These are phyloP conservation scores for Dillenia suffruticosa DNA, from an alignment of 164 flowering plant genomes.

Conservation along the genomic window DNA sequence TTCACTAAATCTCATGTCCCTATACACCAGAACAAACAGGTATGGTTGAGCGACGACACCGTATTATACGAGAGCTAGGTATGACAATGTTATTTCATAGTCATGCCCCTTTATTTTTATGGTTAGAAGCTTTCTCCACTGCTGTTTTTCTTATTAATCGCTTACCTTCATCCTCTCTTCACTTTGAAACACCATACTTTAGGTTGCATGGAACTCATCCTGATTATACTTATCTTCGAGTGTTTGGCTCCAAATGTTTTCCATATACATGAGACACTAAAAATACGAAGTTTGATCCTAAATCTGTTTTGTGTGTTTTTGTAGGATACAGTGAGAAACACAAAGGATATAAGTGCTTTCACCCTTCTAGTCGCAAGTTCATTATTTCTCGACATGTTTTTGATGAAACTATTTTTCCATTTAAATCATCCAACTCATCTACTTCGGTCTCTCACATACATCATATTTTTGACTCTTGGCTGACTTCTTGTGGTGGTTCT, in stretches of 20 bases:
- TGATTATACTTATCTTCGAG: not conserved
- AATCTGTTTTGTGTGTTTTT: not conserved
- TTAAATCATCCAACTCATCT: too few species aligned
- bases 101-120: constrained; percentile 1
- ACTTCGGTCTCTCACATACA: too few species aligned
- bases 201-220: not conserved
- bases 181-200: constrained; percentile 3
- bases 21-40: too few species aligned
- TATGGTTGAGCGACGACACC: too few species aligned
- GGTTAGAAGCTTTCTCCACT: constrained; percentile 3
- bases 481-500: not conserved
- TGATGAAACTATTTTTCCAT: too few species aligned
- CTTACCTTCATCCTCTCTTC: constrained; percentile 4
- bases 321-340: constrained; percentile 1
- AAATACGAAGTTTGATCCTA: constrained; percentile 2
- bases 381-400: too few species aligned
- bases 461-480: too few species aligned
- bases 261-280: constrained; percentile 3
- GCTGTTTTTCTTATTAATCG: constrained; percentile 5
- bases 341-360: too few species aligned
- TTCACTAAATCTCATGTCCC: too few species aligned
- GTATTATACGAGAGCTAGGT: too few species aligned
- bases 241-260: constrained; percentile 10
- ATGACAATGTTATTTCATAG: too few species aligned
- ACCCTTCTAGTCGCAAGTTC: too few species aligned